Conservation (phyloP, 2,329 filamentous ascomycete genomes). For the Hypomyces perniciosus region DNA sequence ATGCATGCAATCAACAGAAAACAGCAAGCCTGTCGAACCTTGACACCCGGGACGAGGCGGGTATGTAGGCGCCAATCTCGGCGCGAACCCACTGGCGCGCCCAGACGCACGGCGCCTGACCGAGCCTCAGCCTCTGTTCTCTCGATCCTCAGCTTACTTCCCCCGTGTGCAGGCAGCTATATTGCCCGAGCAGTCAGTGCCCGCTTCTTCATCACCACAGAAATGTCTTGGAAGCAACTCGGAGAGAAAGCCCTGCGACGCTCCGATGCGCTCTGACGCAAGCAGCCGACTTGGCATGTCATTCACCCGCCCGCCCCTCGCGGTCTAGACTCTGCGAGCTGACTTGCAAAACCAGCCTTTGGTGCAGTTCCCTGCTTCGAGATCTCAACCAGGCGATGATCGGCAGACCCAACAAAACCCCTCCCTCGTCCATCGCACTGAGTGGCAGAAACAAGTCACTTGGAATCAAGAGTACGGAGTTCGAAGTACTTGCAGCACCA, state of each 20-base stretch:
- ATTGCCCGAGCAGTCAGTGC: no score
- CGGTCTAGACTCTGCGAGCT: slow-evolving; percentile 7
- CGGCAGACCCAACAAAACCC: slow-evolving; percentile 5
- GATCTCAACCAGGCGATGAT: slow-evolving; percentile 10
- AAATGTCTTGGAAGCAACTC: no score
- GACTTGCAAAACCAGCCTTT: not conserved
- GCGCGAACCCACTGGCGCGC: not conserved
- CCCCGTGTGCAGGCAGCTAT: no score
- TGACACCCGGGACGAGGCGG: not conserved
- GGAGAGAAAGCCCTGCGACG: no score
- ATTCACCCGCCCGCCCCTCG: no score
- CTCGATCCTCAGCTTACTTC: no score
- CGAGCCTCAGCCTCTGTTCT: not conserved
- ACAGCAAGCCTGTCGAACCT: no score
- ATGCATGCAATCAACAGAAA: no score
- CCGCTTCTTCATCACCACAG: no score
- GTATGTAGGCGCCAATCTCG: not conserved
- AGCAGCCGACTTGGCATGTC: slow-evolving; percentile 10
- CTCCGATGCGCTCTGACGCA: not conserved
- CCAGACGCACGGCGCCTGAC: not conserved
- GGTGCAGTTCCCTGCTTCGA: not conserved
- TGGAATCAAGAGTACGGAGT: no score
- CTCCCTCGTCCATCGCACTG: not conserved
- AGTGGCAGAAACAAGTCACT: no score
- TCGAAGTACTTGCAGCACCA: no score